Conservation (phyloP, 805 yeast species). For the Myxozyma sirexii region DNA sequence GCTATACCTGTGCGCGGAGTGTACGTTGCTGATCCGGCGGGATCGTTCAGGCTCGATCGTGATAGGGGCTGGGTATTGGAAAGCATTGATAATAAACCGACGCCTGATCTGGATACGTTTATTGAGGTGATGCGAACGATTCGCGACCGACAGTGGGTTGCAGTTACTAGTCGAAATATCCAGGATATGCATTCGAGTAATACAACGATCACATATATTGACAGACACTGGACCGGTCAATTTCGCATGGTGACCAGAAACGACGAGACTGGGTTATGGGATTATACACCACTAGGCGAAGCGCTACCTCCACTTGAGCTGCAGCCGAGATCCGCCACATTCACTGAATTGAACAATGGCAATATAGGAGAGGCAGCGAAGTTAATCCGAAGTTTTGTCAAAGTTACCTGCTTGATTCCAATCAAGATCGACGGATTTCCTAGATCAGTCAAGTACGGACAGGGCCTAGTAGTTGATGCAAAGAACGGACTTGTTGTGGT, state of each 20-base stretch:
- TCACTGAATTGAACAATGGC: slow-evolving; percentile 37
- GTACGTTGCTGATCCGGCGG: slow-evolving; percentile 73
- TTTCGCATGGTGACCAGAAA: slow-evolving; percentile 68
- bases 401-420: slow-evolving; percentile 66
- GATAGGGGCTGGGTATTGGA: slow-evolving; percentile 80
- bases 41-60: slow-evolving; percentile 57
- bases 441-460: slow-evolving; percentile 59
- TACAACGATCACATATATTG: slow-evolving; percentile 68
- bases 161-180: slow-evolving; percentile 73
- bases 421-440: slow-evolving; percentile 77
- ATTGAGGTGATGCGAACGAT: slow-evolving; percentile 74
- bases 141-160: slow-evolving; percentile 74
- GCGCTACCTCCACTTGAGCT: slow-evolving; percentile 60
- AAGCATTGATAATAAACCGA: slow-evolving; percentile 71
- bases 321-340: slow-evolving; percentile 65
- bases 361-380: slow-evolving; percentile 58
- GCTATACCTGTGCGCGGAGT: slow-evolving; percentile 87
- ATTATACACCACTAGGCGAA: slow-evolving; percentile 52
- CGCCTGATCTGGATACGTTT: slow-evolving; percentile 74
- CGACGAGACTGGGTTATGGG: slow-evolving; percentile 62
- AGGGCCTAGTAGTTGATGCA: slow-evolving; percentile 84
- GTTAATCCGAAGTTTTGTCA: slow-evolving; percentile 69
- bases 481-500: slow-evolving; percentile 76
- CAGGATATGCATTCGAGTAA: slow-evolving; percentile 71
- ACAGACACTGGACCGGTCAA: slow-evolving; percentile 80